Evolutionary conservation across 768 basidiomycete genomes (phyloP).

Genomic region (Clavaria fumosa): DNA sequence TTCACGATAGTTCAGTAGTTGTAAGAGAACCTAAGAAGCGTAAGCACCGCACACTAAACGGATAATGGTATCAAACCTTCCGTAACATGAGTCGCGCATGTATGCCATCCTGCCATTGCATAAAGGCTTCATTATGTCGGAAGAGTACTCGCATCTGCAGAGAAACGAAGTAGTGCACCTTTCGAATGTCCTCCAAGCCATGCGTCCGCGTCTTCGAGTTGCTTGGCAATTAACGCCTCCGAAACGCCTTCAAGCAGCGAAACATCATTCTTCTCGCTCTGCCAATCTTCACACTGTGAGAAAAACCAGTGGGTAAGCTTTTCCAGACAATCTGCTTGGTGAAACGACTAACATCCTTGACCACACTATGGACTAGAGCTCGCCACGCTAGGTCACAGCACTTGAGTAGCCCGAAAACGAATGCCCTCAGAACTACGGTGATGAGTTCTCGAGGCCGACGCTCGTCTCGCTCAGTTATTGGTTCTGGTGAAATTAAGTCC

Average conservation of each 20-base stretch:
- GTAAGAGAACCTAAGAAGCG: conserved; percentile 27
- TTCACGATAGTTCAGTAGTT: conserved; percentile 31
- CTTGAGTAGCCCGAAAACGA: conserved; percentile 56
- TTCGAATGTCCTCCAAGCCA: conserved; percentile 40
- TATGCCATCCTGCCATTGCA: conserved; percentile 42
- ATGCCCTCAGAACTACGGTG: conserved; percentile 51
- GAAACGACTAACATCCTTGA: conserved; percentile 45
- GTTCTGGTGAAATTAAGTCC: conserved; percentile 25
- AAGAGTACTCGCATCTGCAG: too few species aligned
- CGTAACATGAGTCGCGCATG: conserved; percentile 38
- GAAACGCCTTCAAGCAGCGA: conserved; percentile 52
- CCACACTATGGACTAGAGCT: conserved; percentile 58
- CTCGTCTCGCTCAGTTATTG: conserved; percentile 20
- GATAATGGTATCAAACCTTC: conserved; percentile 25
- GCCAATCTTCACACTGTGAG: conserved; percentile 71
- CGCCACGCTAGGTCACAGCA: conserved; percentile 72
- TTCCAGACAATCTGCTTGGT: background rate
- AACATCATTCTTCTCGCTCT: conserved; percentile 77
- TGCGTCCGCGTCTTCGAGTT: conserved; percentile 41
- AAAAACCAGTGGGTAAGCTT: conserved; percentile 9
- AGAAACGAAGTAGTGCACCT: conserved; percentile 26
- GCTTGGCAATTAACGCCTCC: conserved; percentile 33
- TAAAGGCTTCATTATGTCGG: too few species aligned
- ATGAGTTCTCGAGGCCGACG: conserved; percentile 45
- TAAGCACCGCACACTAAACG: background rate